These are phyloP conservation scores for Borovskyia barvae DNA, from an alignment of 208 protist genomes.

Conservation along the genomic window DNA sequence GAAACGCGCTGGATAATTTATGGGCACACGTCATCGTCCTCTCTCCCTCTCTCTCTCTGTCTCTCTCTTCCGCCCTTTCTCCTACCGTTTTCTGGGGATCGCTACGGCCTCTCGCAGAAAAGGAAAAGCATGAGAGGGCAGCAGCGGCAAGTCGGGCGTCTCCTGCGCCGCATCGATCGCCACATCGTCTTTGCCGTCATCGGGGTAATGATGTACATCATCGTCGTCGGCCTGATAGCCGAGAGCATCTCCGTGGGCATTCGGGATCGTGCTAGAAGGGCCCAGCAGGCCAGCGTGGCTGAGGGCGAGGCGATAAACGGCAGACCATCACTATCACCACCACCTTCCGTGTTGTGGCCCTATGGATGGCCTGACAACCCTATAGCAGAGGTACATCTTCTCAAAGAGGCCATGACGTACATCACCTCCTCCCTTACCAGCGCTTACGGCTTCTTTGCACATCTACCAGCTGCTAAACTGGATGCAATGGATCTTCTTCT, in stretches of 20 bases:
- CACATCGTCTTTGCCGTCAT: slow-evolving; percentile 28
- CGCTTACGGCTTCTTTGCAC: slow-evolving; percentile 3
- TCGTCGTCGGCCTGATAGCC: slow-evolving; percentile 22
- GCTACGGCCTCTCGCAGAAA: not conserved
- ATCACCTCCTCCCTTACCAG: slow-evolving; percentile 2
- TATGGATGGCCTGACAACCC: slow-evolving; percentile 16
- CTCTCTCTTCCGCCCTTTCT: slow-evolving; percentile 1
- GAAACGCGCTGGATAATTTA: no score
- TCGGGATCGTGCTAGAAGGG: not conserved
- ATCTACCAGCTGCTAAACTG: slow-evolving; percentile 10
- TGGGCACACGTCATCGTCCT: not conserved
- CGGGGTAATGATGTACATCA: slow-evolving; percentile 25
- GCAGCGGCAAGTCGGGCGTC: slow-evolving; percentile 3
- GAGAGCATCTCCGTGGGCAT: slow-evolving; percentile 12
- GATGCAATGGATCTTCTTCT: slow-evolving; percentile 17
- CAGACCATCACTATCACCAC: no score
- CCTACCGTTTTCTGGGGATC: slow-evolving; percentile 6
- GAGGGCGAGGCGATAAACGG: not conserved
- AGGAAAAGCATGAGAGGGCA: not conserved
- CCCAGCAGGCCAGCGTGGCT: not conserved
- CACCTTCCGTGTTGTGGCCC: no score
- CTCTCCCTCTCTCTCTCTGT: not conserved
- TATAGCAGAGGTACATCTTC: slow-evolving; percentile 13
- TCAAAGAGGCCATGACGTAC: slow-evolving; percentile 17
- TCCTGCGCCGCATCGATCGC: slow-evolving; percentile 19